Evolutionary conservation across 257 asterid species (phyloP), one percentile per base, ranked within the genome.

Genomic region (Mentha longifolia): DNA sequence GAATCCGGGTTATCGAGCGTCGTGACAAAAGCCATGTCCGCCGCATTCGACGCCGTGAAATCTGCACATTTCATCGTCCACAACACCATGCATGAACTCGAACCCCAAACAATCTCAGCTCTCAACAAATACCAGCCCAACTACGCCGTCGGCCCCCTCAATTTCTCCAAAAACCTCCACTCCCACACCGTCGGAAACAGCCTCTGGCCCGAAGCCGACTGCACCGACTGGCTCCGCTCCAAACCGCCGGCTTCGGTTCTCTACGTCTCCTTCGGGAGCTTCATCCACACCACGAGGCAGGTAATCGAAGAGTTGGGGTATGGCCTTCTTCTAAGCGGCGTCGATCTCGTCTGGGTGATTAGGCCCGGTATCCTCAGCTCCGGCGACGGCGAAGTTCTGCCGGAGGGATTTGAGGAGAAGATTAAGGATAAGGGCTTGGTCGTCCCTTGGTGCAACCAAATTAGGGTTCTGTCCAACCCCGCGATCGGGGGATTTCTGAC

Each of bases 191-290:
- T 55, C 55, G 35, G 77, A 63, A 80, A 47, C 22, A 51, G 84
- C 66, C 20, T 85, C n/a, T 70, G 78, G 82, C 50, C 87, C 0
- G 83, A 80, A 28, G 64, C 80, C 2, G 81, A 80, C 70, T 85
- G 89, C 82, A 63, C 77, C 52, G 10, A 59, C 15, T 88, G 95
- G 92, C 85, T 88, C 50, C 71, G 68, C 9, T 69, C 76, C 20
- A 86, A 86, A 58, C 71, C 87, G 20, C 68, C 74, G 16, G 71
- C 79, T 15, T 85, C 95, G 19, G 95, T 88, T 0, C 56, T 88
- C n/a, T 88, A 85, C 62, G 74, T 85, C 68, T 88, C 95, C 0
- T 84, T 88, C 30, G 95, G 95, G 10, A 88, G 95, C 79, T 41
- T 78, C 14, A 77, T 61, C 11, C 77, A 76, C 33, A 30, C 61